Evolutionary conservation across 257 asterid species (phyloP).

Genomic region (Solanum piurae): DNA sequence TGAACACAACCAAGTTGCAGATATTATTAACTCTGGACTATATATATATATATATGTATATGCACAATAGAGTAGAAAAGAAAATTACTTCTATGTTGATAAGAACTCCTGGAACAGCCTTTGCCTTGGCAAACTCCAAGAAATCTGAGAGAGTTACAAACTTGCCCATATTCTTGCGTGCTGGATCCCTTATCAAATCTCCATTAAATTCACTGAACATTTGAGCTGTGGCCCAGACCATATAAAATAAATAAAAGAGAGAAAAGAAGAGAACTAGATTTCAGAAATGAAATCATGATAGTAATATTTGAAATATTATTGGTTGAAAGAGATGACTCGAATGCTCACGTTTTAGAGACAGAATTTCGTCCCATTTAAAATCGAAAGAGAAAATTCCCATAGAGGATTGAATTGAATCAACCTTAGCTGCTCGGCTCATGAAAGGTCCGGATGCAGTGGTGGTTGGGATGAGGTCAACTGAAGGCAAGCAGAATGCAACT

Average conservation of each 20-base stretch:
- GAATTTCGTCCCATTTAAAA: constrained; percentile 57
- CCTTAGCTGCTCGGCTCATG: constrained; percentile 16
- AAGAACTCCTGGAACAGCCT: neutral
- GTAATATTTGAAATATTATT: neutral
- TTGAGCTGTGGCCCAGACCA: neutral
- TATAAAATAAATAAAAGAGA: neutral
- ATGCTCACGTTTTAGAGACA: constrained; percentile 5
- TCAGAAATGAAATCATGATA: neutral
- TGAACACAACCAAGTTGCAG: neutral
- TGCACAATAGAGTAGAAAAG: neutral
- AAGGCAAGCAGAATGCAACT: constrained; percentile 66
- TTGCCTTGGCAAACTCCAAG: constrained; percentile 2
- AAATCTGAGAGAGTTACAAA: constrained; percentile 4
- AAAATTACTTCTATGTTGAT: constrained; percentile 1
- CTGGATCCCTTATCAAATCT: constrained; percentile 1
- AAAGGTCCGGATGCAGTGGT: constrained; percentile 64
- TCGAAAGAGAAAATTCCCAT: constrained; percentile 85
- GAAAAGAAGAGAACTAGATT: neutral
- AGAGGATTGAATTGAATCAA: constrained; percentile 42
- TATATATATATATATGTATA: neutral
- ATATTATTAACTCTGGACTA: neutral
- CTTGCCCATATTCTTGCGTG: neutral
- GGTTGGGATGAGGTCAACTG: constrained; percentile 58
- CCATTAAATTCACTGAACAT: neutral
- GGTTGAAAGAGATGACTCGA: neutral